Base-by-base conservation (phyloP, 139 green algal genomes). In the Asterochloris sp. region DNA sequence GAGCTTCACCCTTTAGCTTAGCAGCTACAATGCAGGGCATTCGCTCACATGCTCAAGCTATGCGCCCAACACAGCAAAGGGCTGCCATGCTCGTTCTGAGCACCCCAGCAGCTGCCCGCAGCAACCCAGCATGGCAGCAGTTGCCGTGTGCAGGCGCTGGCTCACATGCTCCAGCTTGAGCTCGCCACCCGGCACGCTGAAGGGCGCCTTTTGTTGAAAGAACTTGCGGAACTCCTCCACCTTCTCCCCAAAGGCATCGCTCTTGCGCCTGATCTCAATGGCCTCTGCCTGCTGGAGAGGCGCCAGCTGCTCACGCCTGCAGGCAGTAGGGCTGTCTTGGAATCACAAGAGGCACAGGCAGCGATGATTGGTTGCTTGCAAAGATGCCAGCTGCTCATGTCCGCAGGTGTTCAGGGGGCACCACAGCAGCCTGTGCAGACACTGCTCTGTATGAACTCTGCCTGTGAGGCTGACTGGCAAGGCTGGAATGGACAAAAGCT, bases 201-300 rank as follows among this genome's bases (percentile, higher is more conserved):
- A 97, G 0, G 94, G 93, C n/a, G 92, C 92, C 10, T 78, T 86
- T 71, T 89, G 84, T 81, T 94, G 87, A 89, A 97, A 98, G 82
- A 96, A 94, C 73, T 88, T 89, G 80, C 92, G 89, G 87, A 95
- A 98, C 26, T 86, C 86, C 38, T 97, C 92, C 60, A 95, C 87
- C 74, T 90, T 90, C 82, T 94, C 88, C 19, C 80, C 81, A 86
- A 98, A 98, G 0, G 86, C 91, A 62, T 98, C 94, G 67, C 81
- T 90, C 82, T 92, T 91, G 77, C 90, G 89, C 66, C 95, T 90
- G 84, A 98, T 94, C 68, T 95, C 91, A 62, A 93, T 87, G 10
- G 92, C 92, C 90, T 95, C 88, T 76, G 85, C 88, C 90, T 96
- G 92, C 86, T 96, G 93, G 82, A 95, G 82, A 1, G 87, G 78